Conservation (phyloP, 257 asterid genomes). For the Striga asiatica region DNA sequence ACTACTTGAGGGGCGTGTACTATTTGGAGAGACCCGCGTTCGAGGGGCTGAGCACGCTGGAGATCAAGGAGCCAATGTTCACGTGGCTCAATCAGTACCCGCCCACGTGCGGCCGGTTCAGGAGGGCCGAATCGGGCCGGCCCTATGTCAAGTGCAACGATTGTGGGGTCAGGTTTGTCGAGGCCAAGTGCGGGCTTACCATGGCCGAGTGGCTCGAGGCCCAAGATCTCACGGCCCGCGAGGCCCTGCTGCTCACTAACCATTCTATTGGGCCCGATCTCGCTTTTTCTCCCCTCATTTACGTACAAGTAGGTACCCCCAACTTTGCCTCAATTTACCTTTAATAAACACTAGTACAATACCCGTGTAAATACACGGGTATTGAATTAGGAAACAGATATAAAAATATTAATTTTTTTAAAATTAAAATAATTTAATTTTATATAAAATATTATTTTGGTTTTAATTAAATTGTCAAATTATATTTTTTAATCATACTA, state of each 20-base stretch:
- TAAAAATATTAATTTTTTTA: too few species aligned
- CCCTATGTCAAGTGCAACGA: slow-evolving; percentile 76
- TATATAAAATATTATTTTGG: too few species aligned
- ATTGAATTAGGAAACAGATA: too few species aligned
- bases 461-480: too few species aligned
- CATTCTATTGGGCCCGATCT: slow-evolving; percentile 70
- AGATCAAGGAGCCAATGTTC: slow-evolving; percentile 62
- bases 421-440: too few species aligned
- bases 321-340: not conserved
- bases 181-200: slow-evolving; percentile 45
- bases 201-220: slow-evolving; percentile 62
- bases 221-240: slow-evolving; percentile 19
- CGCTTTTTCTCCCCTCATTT: slow-evolving; percentile 50
- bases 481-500: too few species aligned
- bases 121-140: slow-evolving; percentile 54
- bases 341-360: too few species aligned
- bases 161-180: slow-evolving; percentile 63
- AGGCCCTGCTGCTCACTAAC: slow-evolving; percentile 24
- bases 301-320: slow-evolving; percentile 29
- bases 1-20: slow-evolving; percentile 55
- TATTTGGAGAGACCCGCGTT: slow-evolving; percentile 45
- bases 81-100: slow-evolving; percentile 34
- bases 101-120: slow-evolving; percentile 42
- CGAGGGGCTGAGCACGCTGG: slow-evolving; percentile 30
- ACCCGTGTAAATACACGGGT: too few species aligned